Percentiles rank a stretch among this genome's conserved stretches.
These are phyloP conservation scores for Pythium utonaiense DNA, from an alignment of 352 stramenopile genomes.

Conservation along the genomic window DNA sequence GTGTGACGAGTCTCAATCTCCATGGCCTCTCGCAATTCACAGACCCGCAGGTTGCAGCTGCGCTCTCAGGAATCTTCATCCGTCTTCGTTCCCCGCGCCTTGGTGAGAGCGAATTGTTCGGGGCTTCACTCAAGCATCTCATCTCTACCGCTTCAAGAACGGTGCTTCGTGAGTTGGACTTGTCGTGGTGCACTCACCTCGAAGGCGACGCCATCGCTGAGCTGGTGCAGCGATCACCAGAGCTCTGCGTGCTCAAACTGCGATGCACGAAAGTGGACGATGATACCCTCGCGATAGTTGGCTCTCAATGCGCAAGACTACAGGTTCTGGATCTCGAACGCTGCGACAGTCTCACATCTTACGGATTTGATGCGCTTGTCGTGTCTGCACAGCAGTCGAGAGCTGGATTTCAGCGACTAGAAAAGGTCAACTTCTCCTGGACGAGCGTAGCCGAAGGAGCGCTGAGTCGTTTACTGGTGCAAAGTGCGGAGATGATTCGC, in stretches of 20 bases:
- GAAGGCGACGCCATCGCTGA: conserved; percentile 3
- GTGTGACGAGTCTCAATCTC: conserved; percentile 13
- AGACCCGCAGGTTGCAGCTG: background rate
- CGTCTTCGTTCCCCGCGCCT: background rate
- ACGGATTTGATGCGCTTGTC: conserved; percentile 16
- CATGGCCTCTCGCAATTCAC: conserved; percentile 5
- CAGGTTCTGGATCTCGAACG: conserved; percentile 24
- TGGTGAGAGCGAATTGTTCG: conserved; percentile 19
- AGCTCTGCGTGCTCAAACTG: conserved; percentile 16
- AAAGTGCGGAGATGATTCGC: conserved; percentile 6
- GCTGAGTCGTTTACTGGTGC: conserved; percentile 1
- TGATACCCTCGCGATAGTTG: background rate
- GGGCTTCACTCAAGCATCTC: conserved; percentile 4
- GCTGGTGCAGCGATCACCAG: conserved; percentile 8
- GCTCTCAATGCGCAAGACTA: conserved; percentile 3
- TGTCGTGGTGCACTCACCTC: conserved; percentile 26
- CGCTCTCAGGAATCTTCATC: background rate
- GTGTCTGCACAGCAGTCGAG: background rate
- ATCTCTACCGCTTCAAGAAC: background rate
- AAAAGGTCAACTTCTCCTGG: conserved; percentile 26
- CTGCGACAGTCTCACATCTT: conserved; percentile 13
- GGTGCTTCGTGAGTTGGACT: conserved; percentile 11
- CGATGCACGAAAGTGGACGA: conserved; percentile 21
- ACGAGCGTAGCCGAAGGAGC: conserved; percentile 12
- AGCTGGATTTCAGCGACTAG: background rate